Percentiles rank a stretch among this genome's conserved stretches.
phyloP scores from a whole-genome alignment of 192 early-diverging fungal genomes.

The Podila clonocystis region DNA sequence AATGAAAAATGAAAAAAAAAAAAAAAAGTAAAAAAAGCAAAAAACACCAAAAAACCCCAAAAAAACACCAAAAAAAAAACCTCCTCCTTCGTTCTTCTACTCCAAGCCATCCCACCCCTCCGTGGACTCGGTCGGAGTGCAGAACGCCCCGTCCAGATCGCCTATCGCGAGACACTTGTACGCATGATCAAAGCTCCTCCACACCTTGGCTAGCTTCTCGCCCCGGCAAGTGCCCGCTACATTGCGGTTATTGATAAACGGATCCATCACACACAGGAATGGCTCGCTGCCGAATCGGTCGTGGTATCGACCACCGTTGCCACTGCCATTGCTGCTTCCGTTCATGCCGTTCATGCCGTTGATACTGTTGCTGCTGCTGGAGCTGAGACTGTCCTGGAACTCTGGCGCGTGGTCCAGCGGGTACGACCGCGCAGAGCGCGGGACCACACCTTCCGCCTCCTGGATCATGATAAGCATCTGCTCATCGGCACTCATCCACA shows the following conservation, averaged over 20 bases:
- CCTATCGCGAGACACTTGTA: constrained; percentile 28
- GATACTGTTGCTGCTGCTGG: background rate
- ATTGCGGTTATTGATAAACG: constrained; percentile 27
- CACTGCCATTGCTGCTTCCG: background rate
- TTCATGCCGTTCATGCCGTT: background rate
- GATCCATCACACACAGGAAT: constrained; percentile 41
- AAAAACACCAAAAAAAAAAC: too few species aligned
- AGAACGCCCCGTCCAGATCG: constrained; percentile 9
- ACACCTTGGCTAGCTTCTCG: constrained; percentile 20
- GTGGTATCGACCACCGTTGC: background rate
- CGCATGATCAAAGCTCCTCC: constrained; percentile 40
- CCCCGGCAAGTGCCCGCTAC: constrained; percentile 32
- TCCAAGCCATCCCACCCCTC: too few species aligned
- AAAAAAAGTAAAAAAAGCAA: too few species aligned
- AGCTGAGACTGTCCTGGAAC: too few species aligned
- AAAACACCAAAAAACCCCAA: too few species aligned
- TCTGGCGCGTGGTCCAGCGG: background rate
- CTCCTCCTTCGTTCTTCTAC: too few species aligned
- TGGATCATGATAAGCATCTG: too few species aligned
- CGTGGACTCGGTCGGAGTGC: too few species aligned
- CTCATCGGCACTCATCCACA: too few species aligned
- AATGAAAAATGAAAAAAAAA: too few species aligned
- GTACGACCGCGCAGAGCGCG: background rate
- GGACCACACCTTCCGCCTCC: background rate
- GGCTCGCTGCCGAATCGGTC: constrained; percentile 1